Conservation (phyloP, 495 filamentous ascomycete species). For the Penicillium bovifimosum region DNA sequence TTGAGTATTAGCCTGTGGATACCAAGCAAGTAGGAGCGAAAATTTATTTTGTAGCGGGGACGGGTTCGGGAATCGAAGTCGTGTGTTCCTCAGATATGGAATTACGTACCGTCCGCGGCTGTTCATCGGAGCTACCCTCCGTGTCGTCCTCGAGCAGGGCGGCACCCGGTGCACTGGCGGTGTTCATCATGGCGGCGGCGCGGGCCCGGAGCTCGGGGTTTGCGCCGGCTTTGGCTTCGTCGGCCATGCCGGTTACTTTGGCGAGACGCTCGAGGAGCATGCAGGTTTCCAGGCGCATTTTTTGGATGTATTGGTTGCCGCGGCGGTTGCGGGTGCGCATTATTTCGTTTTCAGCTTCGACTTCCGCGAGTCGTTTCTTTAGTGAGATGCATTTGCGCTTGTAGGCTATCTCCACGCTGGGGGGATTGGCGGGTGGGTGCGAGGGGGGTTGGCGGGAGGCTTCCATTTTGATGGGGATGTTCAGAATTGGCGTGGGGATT, state of each 20-base stretch:
- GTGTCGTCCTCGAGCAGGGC: constrained; percentile 41
- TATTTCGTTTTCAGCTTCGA: constrained; percentile 82
- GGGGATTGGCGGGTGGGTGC: constrained; percentile 49
- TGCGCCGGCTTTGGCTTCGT: constrained; percentile 36
- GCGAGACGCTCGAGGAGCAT: constrained; percentile 85
- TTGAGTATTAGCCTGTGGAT: constrained; percentile 8
- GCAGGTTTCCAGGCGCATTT: constrained; percentile 85
- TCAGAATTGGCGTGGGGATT: background rate
- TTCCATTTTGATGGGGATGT: constrained; percentile 25
- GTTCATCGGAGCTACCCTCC: constrained; percentile 46
- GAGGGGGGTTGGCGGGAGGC: constrained; percentile 19
- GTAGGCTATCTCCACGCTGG: constrained; percentile 93
- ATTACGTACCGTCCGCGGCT: constrained; percentile 40
- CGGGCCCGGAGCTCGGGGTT: constrained; percentile 35
- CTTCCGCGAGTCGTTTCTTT: constrained; percentile 81
- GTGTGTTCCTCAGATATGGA: background rate
- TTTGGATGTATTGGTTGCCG: constrained; percentile 74
- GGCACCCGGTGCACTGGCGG: constrained; percentile 14
- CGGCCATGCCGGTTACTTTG: constrained; percentile 72
- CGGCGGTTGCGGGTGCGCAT: constrained; percentile 73
- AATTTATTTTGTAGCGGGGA: too few species aligned
- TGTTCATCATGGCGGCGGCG: constrained; percentile 32
- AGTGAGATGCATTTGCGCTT: constrained; percentile 95
- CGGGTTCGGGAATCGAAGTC: background rate
- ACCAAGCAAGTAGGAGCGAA: too few species aligned